Evolutionary conservation across 2,329 filamentous ascomycete species (phyloP).

Genomic region (Colletotrichum kahawae): DNA sequence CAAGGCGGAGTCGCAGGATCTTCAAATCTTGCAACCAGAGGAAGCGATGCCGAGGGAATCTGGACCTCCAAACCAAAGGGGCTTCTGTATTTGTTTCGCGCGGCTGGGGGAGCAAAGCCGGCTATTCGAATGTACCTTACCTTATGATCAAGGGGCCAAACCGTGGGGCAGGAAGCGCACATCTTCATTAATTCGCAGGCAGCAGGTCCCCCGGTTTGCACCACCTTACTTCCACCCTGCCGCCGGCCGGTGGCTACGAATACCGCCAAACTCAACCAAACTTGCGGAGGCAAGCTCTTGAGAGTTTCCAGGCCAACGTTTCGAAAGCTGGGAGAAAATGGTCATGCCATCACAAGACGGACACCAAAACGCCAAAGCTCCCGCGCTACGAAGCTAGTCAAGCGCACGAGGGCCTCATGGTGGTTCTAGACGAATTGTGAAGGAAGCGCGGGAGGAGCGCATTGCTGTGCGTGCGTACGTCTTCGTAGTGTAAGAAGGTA

Average conservation of each 20-base stretch:
- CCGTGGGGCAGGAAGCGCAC: neutral
- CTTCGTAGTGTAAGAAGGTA: neutral
- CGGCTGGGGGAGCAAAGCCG: neutral
- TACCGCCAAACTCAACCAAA: neutral
- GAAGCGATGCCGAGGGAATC: neutral
- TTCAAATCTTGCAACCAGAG: neutral
- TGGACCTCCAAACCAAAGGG: neutral
- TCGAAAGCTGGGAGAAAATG: conserved; percentile 6
- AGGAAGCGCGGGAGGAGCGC: neutral
- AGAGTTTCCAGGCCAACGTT: neutral
- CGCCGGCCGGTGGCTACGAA: neutral
- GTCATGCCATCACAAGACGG: neutral
- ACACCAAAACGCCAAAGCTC: neutral
- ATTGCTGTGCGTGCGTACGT: neutral
- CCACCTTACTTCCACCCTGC: neutral
- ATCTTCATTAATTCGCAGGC: neutral
- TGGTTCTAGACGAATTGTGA: neutral
- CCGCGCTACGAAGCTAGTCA: neutral
- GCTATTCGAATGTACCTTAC: neutral
- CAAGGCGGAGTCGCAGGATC: neutral
- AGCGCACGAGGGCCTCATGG: neutral
- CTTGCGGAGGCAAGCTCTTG: neutral
- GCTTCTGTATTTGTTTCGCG: neutral
- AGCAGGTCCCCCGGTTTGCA: neutral
- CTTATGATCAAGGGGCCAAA: neutral